Conservation (phyloP, 2,329 filamentous ascomycete species). For the Fusarium verticillioides region DNA sequence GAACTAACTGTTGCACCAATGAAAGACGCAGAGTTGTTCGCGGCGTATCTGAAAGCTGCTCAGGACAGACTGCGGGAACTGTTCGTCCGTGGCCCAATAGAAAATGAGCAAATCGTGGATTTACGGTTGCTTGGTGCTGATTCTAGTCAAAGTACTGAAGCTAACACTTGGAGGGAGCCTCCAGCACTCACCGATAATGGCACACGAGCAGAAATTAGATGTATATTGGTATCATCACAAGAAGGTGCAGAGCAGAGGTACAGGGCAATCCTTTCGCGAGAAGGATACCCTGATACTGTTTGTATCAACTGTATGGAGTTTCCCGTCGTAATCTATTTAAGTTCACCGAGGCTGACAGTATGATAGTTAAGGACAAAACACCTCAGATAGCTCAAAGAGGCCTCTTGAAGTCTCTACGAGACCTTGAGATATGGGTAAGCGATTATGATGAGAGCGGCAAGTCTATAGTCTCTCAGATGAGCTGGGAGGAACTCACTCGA, state of each 20-base stretch:
- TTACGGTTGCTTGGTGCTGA: accelerated
- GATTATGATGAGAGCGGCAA: accelerated
- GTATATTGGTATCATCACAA: accelerated
- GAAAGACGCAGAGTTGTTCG: accelerated
- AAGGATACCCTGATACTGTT: accelerated
- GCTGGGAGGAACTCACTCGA: neutral
- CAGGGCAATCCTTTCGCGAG: accelerated
- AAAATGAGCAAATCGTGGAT: accelerated
- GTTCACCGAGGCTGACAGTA: accelerated
- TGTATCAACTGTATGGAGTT: accelerated
- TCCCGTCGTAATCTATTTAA: accelerated
- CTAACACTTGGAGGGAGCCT: accelerated
- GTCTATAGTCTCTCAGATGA: accelerated
- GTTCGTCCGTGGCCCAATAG: accelerated
- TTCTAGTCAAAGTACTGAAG: accelerated
- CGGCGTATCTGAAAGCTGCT: accelerated
- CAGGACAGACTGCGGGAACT: accelerated
- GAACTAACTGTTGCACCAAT: accelerated
- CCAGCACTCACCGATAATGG: accelerated
- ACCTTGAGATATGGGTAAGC: accelerated
- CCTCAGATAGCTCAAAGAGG: neutral
- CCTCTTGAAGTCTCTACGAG: accelerated
- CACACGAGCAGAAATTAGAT: too few relatives aligned
- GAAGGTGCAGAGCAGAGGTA: accelerated
- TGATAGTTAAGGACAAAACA: accelerated